Percentiles rank a stretch among this genome's conserved stretches.
Evolutionary conservation across 2,329 filamentous ascomycete species (phyloP).

Genomic region (Venturiaceae sp.): DNA sequence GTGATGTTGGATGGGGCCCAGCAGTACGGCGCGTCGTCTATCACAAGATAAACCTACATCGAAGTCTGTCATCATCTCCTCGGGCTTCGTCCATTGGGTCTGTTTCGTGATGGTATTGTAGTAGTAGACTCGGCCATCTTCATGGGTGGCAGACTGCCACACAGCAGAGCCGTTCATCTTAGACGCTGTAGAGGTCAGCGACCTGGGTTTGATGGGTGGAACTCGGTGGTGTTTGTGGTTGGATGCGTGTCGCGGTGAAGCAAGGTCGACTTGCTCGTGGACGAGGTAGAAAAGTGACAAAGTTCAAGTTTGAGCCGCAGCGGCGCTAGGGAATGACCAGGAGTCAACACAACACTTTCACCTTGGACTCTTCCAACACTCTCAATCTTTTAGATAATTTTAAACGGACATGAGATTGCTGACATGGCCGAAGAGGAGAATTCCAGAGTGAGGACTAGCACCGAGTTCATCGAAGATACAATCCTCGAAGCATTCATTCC

Average conservation of each 20-base stretch:
- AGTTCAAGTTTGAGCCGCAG: too few relatives aligned
- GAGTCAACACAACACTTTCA: too few relatives aligned
- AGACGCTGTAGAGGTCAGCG: too few relatives aligned
- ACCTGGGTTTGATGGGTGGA: background rate
- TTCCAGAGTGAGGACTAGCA: conserved; percentile 3
- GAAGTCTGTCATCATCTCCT: conserved; percentile 72
- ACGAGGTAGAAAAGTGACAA: too few relatives aligned
- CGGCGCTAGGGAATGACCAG: too few relatives aligned
- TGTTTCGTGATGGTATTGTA: conserved; percentile 78
- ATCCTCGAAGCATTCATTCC: conserved; percentile 24
- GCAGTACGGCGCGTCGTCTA: background rate
- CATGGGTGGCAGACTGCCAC: conserved; percentile 75
- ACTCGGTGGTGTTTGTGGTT: too few relatives aligned
- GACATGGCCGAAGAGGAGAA: background rate
- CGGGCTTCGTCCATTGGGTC: conserved; percentile 91
- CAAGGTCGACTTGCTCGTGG: too few relatives aligned
- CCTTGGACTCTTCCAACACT: too few relatives aligned
- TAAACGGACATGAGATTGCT: background rate
- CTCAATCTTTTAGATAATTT: too few relatives aligned
- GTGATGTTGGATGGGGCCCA: conserved; percentile 10
- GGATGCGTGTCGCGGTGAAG: too few relatives aligned
- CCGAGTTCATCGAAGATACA: conserved; percentile 12
- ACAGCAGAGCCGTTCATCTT: conserved; percentile 26
- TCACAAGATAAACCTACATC: conserved; percentile 48
- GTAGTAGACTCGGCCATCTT: conserved; percentile 82